Conservation (phyloP, 1,139 yeast species). For the Barnettozyma hawaiiensis region DNA sequence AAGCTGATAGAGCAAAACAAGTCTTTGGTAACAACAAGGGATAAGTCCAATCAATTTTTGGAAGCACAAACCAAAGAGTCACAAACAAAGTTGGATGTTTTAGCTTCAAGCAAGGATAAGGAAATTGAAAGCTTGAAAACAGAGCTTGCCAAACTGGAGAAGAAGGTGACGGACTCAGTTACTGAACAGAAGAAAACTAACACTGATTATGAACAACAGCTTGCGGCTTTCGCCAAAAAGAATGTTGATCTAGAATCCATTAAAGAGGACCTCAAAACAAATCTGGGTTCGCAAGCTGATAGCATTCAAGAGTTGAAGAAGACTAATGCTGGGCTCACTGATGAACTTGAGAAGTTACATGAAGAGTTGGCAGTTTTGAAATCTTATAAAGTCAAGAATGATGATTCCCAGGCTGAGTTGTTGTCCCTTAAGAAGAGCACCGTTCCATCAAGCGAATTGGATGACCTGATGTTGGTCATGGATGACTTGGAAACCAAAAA, state of each 20-base stretch:
- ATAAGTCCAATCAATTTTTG: neutral
- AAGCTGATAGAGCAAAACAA: neutral
- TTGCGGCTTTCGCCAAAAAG: neutral
- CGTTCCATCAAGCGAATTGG: constrained; percentile 60
- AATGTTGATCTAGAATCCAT: neutral
- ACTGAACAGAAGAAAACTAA: neutral
- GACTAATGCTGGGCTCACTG: neutral
- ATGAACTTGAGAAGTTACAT: neutral
- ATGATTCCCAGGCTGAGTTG: constrained; percentile 10
- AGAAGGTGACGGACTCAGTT: neutral
- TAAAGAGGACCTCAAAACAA: neutral
- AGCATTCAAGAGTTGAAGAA: neutral
- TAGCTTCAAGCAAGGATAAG: neutral
- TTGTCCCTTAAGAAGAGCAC: constrained; percentile 17
- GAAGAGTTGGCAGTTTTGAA: neutral
- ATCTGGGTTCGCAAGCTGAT: neutral
- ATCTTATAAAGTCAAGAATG: neutral
- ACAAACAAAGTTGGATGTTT: neutral
- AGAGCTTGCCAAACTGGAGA: neutral
- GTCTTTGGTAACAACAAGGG: neutral
- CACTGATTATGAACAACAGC: neutral
- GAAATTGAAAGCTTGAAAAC: neutral
- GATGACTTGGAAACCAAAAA: constrained; percentile 70
- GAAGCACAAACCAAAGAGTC: neutral
- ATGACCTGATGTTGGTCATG: constrained; percentile 69